A percentile compares a stretch with the other conserved stretches of the same genome.
Evolutionary conservation across 2,329 filamentous ascomycete genomes (phyloP).

Genomic region (Xylariaceae sp.): DNA sequence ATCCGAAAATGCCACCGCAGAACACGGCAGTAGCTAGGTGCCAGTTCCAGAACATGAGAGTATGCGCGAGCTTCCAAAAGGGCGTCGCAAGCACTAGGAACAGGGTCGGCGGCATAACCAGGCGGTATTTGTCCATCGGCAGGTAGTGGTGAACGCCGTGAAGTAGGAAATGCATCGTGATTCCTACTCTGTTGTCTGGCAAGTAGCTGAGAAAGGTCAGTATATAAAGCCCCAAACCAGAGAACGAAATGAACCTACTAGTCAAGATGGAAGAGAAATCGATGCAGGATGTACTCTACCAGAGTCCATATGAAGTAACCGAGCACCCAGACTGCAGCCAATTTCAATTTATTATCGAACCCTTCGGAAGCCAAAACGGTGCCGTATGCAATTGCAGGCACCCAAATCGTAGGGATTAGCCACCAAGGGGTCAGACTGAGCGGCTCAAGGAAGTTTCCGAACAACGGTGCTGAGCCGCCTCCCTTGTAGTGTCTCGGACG

Average conservation of each 20-base stretch:
- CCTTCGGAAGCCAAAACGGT: constrained; percentile 66
- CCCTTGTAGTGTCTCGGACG: constrained; percentile 94
- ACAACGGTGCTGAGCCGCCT: constrained; percentile 87
- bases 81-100: constrained; percentile 83
- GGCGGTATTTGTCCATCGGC: constrained; percentile 96
- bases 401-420: constrained; percentile 81
- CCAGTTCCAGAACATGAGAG: constrained; percentile 84
- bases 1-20: constrained; percentile 92
- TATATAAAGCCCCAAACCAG: not conserved
- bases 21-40: constrained; percentile 76
- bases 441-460: constrained; percentile 99
- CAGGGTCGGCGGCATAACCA: constrained; percentile 94
- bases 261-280: constrained; percentile 93
- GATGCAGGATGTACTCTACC: constrained; percentile 85
- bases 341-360: constrained; percentile 51
- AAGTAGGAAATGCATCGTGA: constrained; percentile 89
- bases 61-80: constrained; percentile 90
- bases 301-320: constrained; percentile 86
- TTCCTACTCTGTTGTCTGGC: constrained; percentile 84
- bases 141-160: constrained; percentile 98
- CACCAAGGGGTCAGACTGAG: constrained; percentile 94
- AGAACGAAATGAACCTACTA: constrained; percentile 60
- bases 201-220: constrained; percentile 65
- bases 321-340: constrained; percentile 65
- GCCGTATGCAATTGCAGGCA: constrained; percentile 78